These are phyloP conservation scores for Aspergillus sp. DNA, from an alignment of 2,329 filamentous ascomycete species.

Conservation along the genomic window DNA sequence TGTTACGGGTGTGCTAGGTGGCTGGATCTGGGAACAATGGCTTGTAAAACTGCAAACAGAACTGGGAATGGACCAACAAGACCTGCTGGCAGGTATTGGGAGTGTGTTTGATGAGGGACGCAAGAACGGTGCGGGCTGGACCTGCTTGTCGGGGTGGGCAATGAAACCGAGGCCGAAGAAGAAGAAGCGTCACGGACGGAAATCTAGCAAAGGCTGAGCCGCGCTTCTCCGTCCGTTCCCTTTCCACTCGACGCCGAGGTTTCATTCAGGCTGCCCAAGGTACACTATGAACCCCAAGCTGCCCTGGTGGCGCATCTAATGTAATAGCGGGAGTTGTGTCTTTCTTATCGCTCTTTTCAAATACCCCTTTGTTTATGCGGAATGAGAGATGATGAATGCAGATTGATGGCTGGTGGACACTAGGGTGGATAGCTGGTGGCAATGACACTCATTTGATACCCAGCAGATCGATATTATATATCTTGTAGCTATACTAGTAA, in stretches of 20 bases:
- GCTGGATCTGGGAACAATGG: conserved; percentile 97
- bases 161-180: conserved; percentile 49
- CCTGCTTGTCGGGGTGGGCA: conserved; percentile 61
- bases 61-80: conserved; percentile 67
- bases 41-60: conserved; percentile 84
- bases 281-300: conserved; percentile 15
- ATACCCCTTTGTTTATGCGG: neutral
- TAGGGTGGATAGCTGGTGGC: no score
- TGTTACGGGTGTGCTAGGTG: conserved; percentile 78
- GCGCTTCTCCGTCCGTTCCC: neutral
- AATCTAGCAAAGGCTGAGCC: conserved; percentile 5
- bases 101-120: conserved; percentile 62
- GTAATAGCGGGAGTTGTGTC: neutral
- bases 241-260: conserved; percentile 2
- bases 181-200: conserved; percentile 9
- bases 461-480: no score
- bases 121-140: conserved; percentile 60
- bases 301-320: conserved; percentile 18
- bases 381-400: neutral
- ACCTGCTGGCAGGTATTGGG: conserved; percentile 58
- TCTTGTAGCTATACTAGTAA: no score
- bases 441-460: no score
- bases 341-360: neutral
- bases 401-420: neutral
- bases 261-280: conserved; percentile 4